Conservation (phyloP, 768 basidiomycete genomes). For the Pleurotus salmoneostramineus region DNA sequence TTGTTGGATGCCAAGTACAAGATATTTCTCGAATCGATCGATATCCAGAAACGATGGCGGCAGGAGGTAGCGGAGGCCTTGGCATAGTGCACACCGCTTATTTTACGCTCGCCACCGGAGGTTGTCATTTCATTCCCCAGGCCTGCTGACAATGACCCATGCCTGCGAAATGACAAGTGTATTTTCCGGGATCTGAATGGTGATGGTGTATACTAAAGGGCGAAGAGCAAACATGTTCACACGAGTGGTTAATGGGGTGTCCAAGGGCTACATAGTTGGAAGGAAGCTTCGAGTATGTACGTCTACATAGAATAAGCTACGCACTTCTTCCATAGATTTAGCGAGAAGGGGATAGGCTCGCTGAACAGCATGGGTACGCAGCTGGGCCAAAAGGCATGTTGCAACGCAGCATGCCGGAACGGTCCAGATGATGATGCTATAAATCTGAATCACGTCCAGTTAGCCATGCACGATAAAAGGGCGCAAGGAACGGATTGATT, state of each 20-base stretch:
- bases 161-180: no score
- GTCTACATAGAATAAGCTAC: no score
- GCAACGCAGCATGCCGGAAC: background rate
- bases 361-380: background rate
- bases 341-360: background rate
- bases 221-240: background rate
- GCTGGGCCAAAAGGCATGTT: background rate
- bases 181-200: no score
- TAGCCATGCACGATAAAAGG: constrained; percentile 3
- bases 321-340: background rate
- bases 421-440: constrained; percentile 5
- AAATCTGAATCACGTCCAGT: constrained; percentile 3
- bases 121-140: no score
- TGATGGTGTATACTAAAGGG: no score
- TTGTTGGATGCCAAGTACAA: constrained; percentile 89
- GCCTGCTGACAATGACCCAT: no score
- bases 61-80: constrained; percentile 65
- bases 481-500: constrained; percentile 6
- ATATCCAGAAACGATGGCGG: constrained; percentile 87
- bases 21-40: constrained; percentile 86
- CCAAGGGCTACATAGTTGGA: background rate
- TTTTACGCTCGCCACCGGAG: no score
- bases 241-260: background rate
- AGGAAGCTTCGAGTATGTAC: background rate
- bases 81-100: background rate